phyloP scores from a whole-genome alignment of 2,329 filamentous ascomycete species.

The Albophoma yamanashiensis region DNA sequence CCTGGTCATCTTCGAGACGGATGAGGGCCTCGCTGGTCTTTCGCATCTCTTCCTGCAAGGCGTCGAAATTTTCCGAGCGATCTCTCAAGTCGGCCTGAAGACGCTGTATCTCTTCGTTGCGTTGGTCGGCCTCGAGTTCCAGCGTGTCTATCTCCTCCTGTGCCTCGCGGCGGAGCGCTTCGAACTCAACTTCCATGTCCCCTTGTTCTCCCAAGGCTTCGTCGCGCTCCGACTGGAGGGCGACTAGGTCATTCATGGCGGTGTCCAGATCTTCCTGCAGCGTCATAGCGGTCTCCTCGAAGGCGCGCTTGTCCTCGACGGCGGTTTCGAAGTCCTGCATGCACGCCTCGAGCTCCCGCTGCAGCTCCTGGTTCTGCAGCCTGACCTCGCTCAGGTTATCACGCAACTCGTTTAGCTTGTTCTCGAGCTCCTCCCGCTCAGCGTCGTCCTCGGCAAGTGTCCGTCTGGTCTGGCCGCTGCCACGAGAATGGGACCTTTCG shows the following conservation, averaged over 20 bases:
- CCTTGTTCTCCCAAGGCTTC: slow-evolving; percentile 62
- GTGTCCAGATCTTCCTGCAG: slow-evolving; percentile 75
- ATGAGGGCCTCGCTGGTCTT: slow-evolving; percentile 80
- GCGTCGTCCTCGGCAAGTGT: slow-evolving; percentile 55
- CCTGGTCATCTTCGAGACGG: slow-evolving; percentile 80
- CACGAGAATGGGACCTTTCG: slow-evolving; percentile 62
- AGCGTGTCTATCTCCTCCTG: slow-evolving; percentile 57
- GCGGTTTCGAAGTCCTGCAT: slow-evolving; percentile 70
- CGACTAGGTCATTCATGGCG: slow-evolving; percentile 68
- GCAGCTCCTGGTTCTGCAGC: slow-evolving; percentile 80
- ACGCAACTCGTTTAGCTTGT: slow-evolving; percentile 68
- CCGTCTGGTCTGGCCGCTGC: slow-evolving; percentile 56
- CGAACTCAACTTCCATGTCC: slow-evolving; percentile 50
- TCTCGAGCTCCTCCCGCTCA: slow-evolving; percentile 79
- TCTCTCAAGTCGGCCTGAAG: slow-evolving; percentile 63
- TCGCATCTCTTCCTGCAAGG: slow-evolving; percentile 90
- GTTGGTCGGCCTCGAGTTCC: slow-evolving; percentile 62
- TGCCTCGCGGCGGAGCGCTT: slow-evolving; percentile 49
- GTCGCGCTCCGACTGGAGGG: slow-evolving; percentile 73
- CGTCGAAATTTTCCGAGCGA: slow-evolving; percentile 76
- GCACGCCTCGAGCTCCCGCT: slow-evolving; percentile 70
- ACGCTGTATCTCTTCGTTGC: slow-evolving; percentile 58
- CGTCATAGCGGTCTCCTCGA: slow-evolving; percentile 45
- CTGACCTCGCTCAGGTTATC: slow-evolving; percentile 82
- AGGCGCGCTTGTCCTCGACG: slow-evolving; percentile 49